Base-by-base conservation (phyloP, 306 rosid species). In the Mucuna pruriens region DNA sequence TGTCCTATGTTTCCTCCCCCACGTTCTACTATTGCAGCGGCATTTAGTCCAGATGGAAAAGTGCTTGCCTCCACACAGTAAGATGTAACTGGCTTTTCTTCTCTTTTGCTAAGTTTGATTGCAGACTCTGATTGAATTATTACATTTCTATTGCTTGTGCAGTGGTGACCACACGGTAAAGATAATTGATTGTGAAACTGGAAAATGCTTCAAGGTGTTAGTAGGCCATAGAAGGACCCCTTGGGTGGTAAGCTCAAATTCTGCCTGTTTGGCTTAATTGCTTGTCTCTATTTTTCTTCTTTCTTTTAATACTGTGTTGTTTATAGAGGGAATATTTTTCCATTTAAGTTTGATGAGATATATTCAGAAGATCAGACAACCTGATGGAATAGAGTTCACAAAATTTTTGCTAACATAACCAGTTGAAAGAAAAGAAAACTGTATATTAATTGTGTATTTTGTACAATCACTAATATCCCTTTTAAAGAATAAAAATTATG, bases 161-260 rank as follows among this genome's bases (percentile, higher is more conserved):
- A 87, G 87, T 61, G 90, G 90, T 60, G 90, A 87, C 63, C 90
- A 87, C 71, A 87, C 90, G 0, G 87, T 87, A 9, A 87, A 87
- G 84, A 66, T 87, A 63, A 77, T 84, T 74, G 90, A 87, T 52
- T 87, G 73, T 64, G 85, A 84, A 80, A 84, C 79, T 60, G 87
- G 90, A 60, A 73, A 39, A 20, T 87, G 90, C 82, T 81, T 87
- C 64, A 84, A 81, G 90, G 90, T 84, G 63, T 80, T 87, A 10
- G 75, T 31, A 46, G 90, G 90, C 23, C 90, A 87, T 36, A 77
- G 90, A 71, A 87, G 87, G 84, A 87, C 90, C 0, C 90, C 90
- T 61, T 87, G 90, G 90, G 90, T 84, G 85, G 90, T 87, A 81
- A 87, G 85, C 52, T 70, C 48, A 52, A 66, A 9, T 23, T 69